phyloP scores from a whole-genome alignment of 805 yeast genomes.

The Pichia occidentalis region DNA sequence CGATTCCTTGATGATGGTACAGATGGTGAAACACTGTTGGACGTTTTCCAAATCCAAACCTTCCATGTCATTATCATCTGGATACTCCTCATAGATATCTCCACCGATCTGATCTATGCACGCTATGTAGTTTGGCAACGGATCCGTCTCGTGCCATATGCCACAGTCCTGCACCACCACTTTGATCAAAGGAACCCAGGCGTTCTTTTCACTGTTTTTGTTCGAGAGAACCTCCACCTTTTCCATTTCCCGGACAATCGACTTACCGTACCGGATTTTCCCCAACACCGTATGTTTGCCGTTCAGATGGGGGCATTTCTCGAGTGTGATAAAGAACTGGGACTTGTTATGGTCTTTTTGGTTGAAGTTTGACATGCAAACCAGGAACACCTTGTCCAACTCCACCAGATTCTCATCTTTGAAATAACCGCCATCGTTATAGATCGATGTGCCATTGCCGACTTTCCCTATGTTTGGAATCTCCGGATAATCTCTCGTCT shows the following conservation, averaged over 20 bases:
- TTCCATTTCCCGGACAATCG: slow-evolving; percentile 63
- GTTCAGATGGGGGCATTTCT: slow-evolving; percentile 63
- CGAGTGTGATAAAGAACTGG: slow-evolving; percentile 68
- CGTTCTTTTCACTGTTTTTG: slow-evolving; percentile 14
- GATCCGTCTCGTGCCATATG: slow-evolving; percentile 46
- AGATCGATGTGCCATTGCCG: slow-evolving; percentile 24
- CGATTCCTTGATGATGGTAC: slow-evolving; percentile 55
- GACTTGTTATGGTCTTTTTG: slow-evolving; percentile 45
- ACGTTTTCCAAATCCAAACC: slow-evolving; percentile 41
- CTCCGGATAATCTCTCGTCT: slow-evolving; percentile 31
- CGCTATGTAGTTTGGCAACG: slow-evolving; percentile 56
- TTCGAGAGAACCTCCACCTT: slow-evolving; percentile 39
- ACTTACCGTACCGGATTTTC: slow-evolving; percentile 57
- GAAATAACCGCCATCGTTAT: slow-evolving; percentile 29
- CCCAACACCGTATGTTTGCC: slow-evolving; percentile 81
- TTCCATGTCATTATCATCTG: slow-evolving; percentile 64
- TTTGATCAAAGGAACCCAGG: slow-evolving; percentile 34
- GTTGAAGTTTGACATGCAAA: slow-evolving; percentile 63
- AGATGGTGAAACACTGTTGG: slow-evolving; percentile 43
- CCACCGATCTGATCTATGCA: slow-evolving; percentile 57
- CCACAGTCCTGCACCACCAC: slow-evolving; percentile 57
- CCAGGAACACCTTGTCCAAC: slow-evolving; percentile 41
- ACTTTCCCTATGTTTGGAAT: slow-evolving; percentile 33
- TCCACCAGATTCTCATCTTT: slow-evolving; percentile 51
- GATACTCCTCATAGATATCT: slow-evolving; percentile 69